Conservation (phyloP, 768 basidiomycete genomes). For the Lactarius psammicola region DNA sequence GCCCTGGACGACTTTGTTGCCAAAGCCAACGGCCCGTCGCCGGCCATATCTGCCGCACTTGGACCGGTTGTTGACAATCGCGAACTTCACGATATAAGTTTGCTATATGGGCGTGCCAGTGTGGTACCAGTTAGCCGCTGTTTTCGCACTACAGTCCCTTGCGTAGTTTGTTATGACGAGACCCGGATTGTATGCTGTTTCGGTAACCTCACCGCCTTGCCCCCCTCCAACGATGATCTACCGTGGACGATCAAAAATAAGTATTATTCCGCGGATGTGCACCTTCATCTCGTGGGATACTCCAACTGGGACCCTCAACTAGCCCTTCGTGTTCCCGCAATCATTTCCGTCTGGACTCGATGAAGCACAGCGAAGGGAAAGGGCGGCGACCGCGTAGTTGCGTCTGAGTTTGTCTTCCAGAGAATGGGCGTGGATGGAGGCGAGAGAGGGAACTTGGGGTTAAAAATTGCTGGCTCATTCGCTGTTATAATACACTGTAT, state of each 20-base stretch:
- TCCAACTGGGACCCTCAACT: constrained; percentile 43
- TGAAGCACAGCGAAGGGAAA: constrained; percentile 21
- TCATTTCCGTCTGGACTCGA: constrained; percentile 66
- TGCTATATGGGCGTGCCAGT: too few relatives aligned
- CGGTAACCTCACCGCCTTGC: too few relatives aligned
- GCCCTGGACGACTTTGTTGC: too few relatives aligned
- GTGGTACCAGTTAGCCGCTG: too few relatives aligned
- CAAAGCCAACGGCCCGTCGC: too few relatives aligned
- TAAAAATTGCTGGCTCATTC: neutral
- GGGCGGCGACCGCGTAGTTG: constrained; percentile 24
- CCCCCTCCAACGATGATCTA: constrained; percentile 35
- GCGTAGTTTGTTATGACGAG: too few relatives aligned
- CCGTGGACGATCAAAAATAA: constrained; percentile 79
- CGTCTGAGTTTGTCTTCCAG: constrained; percentile 26
- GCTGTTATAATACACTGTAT: neutral
- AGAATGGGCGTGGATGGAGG: constrained; percentile 20
- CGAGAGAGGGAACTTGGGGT: neutral
- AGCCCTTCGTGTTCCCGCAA: constrained; percentile 59
- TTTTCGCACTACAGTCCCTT: too few relatives aligned
- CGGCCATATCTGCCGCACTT: too few relatives aligned
- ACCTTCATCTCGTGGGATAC: constrained; percentile 56
- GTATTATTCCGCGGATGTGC: constrained; percentile 78
- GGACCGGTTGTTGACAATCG: too few relatives aligned
- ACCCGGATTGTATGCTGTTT: too few relatives aligned
- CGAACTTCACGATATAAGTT: too few relatives aligned